Evolutionary conservation across 306 rosid species (phyloP).

Genomic region (Quercus robur): DNA sequence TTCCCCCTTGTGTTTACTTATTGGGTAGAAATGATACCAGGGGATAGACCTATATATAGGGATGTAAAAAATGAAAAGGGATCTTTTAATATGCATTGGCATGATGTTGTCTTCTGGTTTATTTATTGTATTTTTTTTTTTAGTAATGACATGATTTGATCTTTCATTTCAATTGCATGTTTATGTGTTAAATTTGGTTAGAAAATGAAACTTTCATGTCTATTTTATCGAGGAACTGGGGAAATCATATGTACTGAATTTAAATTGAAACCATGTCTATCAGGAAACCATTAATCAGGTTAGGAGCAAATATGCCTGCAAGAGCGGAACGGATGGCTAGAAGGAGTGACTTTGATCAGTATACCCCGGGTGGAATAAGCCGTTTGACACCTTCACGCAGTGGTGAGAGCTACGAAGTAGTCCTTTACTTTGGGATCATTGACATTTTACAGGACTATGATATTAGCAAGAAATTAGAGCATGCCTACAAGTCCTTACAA

Average conservation of each 20-base stretch:
- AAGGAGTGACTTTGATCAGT: constrained; percentile 80
- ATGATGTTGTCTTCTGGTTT: too few relatives aligned
- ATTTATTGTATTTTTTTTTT: not conserved
- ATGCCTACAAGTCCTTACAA: constrained; percentile 89
- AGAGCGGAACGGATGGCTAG: constrained; percentile 89
- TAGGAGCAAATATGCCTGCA: constrained; percentile 98
- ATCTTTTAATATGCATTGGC: not conserved
- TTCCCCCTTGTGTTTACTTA: not conserved
- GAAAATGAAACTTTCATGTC: not conserved
- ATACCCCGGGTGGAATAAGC: constrained; percentile 58
- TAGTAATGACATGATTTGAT: too few relatives aligned
- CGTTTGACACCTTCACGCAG: constrained; percentile 65
- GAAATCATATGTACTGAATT: not conserved
- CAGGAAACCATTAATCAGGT: constrained; percentile 86
- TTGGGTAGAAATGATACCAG: not conserved
- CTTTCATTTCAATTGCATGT: not conserved
- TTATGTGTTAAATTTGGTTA: not conserved
- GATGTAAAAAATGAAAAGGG: not conserved
- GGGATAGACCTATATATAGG: not conserved
- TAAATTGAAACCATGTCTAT: constrained; percentile 5
- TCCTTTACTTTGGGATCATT: constrained; percentile 85
- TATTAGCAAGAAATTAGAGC: constrained; percentile 93
- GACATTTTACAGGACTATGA: constrained; percentile 97
- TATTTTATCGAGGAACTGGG: not conserved
- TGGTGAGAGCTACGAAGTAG: constrained; percentile 67